Evolutionary conservation across 2,329 filamentous ascomycete species (phyloP), one percentile per base, ranked within the genome.

Genomic region (Scopulariopsis brevicaulis): DNA sequence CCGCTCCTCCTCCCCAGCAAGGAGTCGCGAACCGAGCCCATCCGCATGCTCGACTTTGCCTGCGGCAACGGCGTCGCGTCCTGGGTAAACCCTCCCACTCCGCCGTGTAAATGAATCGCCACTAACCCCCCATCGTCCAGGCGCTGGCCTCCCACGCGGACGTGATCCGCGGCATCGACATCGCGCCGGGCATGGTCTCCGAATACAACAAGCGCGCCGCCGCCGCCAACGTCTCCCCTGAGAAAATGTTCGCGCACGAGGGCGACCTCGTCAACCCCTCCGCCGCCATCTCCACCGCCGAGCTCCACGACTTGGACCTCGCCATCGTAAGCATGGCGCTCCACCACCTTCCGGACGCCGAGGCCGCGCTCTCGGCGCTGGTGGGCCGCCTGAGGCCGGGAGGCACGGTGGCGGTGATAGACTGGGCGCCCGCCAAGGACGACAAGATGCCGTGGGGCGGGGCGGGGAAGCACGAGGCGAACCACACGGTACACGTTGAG

Each of bases 371-470:
- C 2, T 20, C 51, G 0, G 64, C 62, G 7, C 65, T 73, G 1
- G 60, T 65, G 1, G 63, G 65, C 22, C 59, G 68, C 4, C 60
- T 73, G 2, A 59, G 59, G 11, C 62, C 63, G 0, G 69, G 67
- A 1, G 71, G 71, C 4, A 60, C 66, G 0, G 53, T 73, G 11
- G 60, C 72, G 32, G 64, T 72, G 4, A 58, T 72, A 1, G 71
- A 73, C 58, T 69, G 68, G 66, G 62, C 1, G 78, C 72, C 18
- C 69, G 66, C 83, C 84, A 46, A 46, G n/a, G 35, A 80, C 79
- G 56, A 83, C 63, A 0, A 79, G 79, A 65, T 84, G 80, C 61
- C 80, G 76, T 15, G 77, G 74, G 7, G 73, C 76, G 61, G 84
- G 76, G 20, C 80, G 79, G 24, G 79, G 14, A 54, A 58, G 43